Percentiles rank a stretch among this genome's conserved stretches.
These are phyloP conservation scores for Leishmania braziliensis DNA, from an alignment of 208 protist genomes.

Conservation along the genomic window DNA sequence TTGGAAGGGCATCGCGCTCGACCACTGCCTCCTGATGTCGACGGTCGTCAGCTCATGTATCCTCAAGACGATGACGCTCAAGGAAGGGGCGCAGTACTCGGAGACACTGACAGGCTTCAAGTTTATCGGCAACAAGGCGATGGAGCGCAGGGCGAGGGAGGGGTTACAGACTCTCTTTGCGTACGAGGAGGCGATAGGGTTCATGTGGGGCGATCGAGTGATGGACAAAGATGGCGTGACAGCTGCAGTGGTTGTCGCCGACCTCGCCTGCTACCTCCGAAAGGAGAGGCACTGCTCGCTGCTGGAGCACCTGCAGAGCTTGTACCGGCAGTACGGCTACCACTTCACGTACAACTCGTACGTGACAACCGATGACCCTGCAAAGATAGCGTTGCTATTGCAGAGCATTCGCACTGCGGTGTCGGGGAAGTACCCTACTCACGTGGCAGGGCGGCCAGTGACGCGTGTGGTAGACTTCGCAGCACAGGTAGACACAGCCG, in stretches of 20 bases:
- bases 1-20: constrained; percentile 34
- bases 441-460: constrained; percentile 64
- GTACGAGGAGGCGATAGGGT: constrained; percentile 98
- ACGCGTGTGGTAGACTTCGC: constrained; percentile 90
- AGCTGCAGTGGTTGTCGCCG: constrained; percentile 89
- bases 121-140: constrained; percentile 95
- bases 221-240: constrained; percentile 98
- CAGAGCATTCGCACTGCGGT: constrained; percentile 56
- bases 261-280: constrained; percentile 85
- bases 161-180: constrained; percentile 73
- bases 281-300: constrained; percentile 40
- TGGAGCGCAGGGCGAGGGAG: constrained; percentile 40
- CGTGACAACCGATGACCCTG: constrained; percentile 88
- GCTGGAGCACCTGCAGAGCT: constrained; percentile 48
- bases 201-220: constrained; percentile 90
- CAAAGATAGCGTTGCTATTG: constrained; percentile 85
- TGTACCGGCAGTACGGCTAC: constrained; percentile 91
- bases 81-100: constrained; percentile 90
- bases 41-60: constrained; percentile 90
- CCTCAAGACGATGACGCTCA: constrained; percentile 90
- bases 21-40: constrained; percentile 60
- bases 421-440: constrained; percentile 46
- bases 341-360: constrained; percentile 94
- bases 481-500: constrained; percentile 77
- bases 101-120: constrained; percentile 99